Percentiles rank a stretch among this genome's conserved stretches.
These are phyloP conservation scores for Ampelocalamus luodianensis DNA, from an alignment of 176 grass and related monocot genomes.

Conservation along the genomic window DNA sequence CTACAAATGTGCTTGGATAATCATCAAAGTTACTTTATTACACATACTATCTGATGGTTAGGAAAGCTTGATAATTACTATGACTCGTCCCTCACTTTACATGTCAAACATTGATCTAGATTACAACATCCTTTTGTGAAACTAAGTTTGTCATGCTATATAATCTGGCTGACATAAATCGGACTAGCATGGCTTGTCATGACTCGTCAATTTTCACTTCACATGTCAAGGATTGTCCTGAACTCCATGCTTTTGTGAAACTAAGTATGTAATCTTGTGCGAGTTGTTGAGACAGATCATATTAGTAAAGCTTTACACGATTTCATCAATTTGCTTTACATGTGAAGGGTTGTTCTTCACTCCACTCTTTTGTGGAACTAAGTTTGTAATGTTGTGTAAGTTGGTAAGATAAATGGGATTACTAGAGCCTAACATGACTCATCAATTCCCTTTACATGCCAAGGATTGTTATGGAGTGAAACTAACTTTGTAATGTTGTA, in stretches of 20 bases:
- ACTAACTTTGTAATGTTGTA: background rate
- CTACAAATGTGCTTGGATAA: background rate
- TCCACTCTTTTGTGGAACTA: background rate
- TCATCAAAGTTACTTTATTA: background rate
- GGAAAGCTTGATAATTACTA: background rate
- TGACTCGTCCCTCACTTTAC: background rate
- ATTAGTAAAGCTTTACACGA: background rate
- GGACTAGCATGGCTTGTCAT: background rate
- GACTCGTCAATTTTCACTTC: background rate
- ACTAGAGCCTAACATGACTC: background rate
- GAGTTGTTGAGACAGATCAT: background rate
- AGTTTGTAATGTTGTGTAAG: background rate
- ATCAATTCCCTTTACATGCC: conserved; percentile 5
- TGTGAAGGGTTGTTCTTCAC: background rate
- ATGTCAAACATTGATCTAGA: background rate
- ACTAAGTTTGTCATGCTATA: background rate
- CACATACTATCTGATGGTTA: background rate
- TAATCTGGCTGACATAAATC: background rate
- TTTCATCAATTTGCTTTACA: background rate
- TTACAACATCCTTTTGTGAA: background rate
- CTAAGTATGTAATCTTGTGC: background rate
- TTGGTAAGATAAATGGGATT: background rate
- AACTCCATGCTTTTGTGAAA: background rate
- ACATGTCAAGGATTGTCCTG: background rate
- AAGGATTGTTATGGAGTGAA: background rate